Evolutionary conservation across 108 stramenopile species (phyloP), one percentile per base, ranked within the genome.

Genomic region (Ochromonas danica): DNA sequence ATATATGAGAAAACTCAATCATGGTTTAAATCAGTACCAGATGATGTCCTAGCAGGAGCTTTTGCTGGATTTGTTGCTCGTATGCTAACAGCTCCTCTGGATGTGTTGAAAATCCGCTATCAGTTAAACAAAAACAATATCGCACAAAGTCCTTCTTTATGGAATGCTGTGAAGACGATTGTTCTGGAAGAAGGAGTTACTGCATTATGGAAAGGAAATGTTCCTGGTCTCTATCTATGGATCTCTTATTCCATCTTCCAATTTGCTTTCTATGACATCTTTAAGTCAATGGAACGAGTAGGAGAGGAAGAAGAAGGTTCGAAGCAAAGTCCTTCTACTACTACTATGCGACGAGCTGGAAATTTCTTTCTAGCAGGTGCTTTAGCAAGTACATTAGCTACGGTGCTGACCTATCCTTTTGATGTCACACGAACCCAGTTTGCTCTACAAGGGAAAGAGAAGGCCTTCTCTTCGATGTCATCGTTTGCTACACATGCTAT

Each of bases 221-320:
- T 95, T n/a, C 91, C 94, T 28, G 96, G 94, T 1, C 89, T 91
- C 1, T 92, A 91, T 71, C 84, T 97, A 17, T 97, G 96, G 96
- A 82, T 94, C 40, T 89, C 92, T 14, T 97, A 95, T 70, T 80
- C 93, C 30, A 88, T 89, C 28, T 90, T 94, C 0, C 94, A 97
- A 83, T 97, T 97, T 82, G 85, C 90, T 43, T 80, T 90, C 0
- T 94, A 94, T 81, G 92, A 82, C 28, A 41, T 43, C n/a, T 60
- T 86, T 42, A 39, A 40, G 57, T 31, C 63, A 6, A 67, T 28
- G 14, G 63, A n/a, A n/a, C n/a, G n/a, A n/a, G n/a, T n/a, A n/a
- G n/a, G n/a, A n/a, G n/a, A n/a, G n/a, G n/a, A n/a, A n/a, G n/a
- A n/a, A n/a, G n/a, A n/a, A n/a, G n/a, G n/a, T n/a, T n/a, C n/a